Evolutionary conservation across 169 alveolate genomes (phyloP).

Genomic region (Babesia gibsoni): DNA sequence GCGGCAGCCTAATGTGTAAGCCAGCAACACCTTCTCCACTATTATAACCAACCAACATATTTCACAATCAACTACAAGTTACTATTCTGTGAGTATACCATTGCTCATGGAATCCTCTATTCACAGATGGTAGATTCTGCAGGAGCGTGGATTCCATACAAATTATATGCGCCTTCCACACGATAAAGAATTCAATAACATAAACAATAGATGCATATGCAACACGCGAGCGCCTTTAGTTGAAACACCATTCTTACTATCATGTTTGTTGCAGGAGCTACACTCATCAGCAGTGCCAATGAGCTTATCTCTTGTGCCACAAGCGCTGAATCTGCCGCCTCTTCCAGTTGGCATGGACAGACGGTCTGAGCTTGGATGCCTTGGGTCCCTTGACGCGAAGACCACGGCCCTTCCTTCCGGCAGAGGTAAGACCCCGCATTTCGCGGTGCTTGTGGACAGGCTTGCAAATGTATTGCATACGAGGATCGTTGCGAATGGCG

Average conservation of each 20-base stretch:
- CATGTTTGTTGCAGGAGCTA: neutral
- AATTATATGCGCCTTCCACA: too few relatives aligned
- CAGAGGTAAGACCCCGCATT: slow-evolving; percentile 95
- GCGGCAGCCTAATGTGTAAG: too few relatives aligned
- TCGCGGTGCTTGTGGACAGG: slow-evolving; percentile 98
- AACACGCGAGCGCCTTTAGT: too few relatives aligned
- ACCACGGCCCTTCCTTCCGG: slow-evolving; percentile 85
- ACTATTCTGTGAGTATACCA: too few relatives aligned
- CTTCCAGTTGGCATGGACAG: slow-evolving; percentile 92
- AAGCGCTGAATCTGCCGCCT: slow-evolving; percentile 92
- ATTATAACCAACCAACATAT: too few relatives aligned
- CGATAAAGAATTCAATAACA: too few relatives aligned
- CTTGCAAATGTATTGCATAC: slow-evolving; percentile 97
- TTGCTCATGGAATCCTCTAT: too few relatives aligned
- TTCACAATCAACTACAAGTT: too few relatives aligned
- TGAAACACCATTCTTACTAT: neutral
- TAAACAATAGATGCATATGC: too few relatives aligned
- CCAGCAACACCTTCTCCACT: too few relatives aligned
- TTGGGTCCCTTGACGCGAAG: slow-evolving; percentile 92
- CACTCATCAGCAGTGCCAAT: neutral
- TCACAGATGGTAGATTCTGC: too few relatives aligned
- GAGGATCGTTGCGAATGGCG: slow-evolving; percentile 97
- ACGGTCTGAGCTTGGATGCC: slow-evolving; percentile 92
- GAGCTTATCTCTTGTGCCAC: slow-evolving; percentile 91
- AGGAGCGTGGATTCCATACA: too few relatives aligned